Evolutionary conservation across 2,329 filamentous ascomycete species (phyloP), one percentile per base, ranked within the genome.

Genomic region (Dichotomopilus funicola): DNA sequence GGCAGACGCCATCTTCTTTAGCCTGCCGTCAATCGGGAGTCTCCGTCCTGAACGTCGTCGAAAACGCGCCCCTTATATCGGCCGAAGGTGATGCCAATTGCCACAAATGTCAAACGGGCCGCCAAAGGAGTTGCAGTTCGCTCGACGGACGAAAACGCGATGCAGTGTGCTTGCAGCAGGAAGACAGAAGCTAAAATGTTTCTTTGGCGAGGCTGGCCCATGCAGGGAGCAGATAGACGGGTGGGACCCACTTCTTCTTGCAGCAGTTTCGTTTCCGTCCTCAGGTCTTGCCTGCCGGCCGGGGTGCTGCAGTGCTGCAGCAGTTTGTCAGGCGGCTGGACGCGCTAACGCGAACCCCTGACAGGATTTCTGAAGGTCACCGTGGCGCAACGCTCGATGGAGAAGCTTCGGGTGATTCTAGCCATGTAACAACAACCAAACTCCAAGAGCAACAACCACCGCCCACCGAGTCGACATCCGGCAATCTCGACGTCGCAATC

Each of bases 291-390:
- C 8, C 37, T 38, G 37, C 37, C 12, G 37, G 8, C 37, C 8
- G 37, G 37, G 37, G 37, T 38, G 19, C 19, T 27, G 19, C 19
- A 27, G 19, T 27, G 19, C 52, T 60, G 53, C 58, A 50, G 50
- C 41, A 35, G 45, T 27, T 11, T 8, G 13, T 27, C 19, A 27
- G 19, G 13, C 34, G 31, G 12, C 34, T 48, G 44, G 19, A 54
- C 48, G 45, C 51, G 52, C 45, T 51, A 56, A 57, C 56, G 56
- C 58, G 55, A 61, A 61, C 61, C 61, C 59, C 57, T 61, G 60
- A 51, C 52, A 4, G 36, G 38, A 35, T 54, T 56, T 59, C 49
- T 40, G n/a, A 35, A 59, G 55, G 49, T 54, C 53, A 58, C 54
- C 56, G 58, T 59, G 60, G 53, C 56, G 56, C 50, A 54, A 51